Conservation (phyloP, 1,284 basidiomycete genomes). For the Inonotus hispidus region DNA sequence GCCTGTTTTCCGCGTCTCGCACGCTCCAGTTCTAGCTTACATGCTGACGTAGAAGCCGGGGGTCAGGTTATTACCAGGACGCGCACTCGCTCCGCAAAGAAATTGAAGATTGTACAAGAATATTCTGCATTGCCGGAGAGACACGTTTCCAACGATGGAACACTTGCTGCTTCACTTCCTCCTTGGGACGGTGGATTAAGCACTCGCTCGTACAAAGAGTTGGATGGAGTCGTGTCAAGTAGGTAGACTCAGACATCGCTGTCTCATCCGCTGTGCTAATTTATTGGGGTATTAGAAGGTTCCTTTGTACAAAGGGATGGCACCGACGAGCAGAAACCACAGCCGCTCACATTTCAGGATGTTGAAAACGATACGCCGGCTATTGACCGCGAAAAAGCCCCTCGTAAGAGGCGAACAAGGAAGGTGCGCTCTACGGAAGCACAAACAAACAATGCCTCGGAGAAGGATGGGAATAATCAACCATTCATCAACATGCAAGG, state of each 20-base stretch:
- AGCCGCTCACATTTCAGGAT: background rate
- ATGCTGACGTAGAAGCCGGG: background rate
- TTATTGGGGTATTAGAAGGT: background rate
- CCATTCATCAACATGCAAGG: background rate
- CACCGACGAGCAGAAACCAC: background rate
- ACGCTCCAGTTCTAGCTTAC: background rate
- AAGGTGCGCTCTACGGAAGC: background rate
- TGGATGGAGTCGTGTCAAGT: background rate
- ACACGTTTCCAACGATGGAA: constrained; percentile 37
- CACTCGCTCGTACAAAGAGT: background rate
- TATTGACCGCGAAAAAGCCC: background rate
- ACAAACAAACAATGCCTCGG: background rate
- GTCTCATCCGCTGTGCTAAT: background rate
- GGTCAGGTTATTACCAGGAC: background rate
- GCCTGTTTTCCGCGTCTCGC: background rate
- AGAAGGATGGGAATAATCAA: background rate
- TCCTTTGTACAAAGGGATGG: background rate
- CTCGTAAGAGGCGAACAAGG: background rate
- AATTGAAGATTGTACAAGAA: constrained; percentile 42
- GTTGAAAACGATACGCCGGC: background rate
- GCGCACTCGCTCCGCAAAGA: background rate
- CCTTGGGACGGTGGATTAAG: constrained; percentile 16
- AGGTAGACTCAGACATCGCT: background rate
- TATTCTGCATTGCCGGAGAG: constrained; percentile 50
- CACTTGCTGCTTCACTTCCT: constrained; percentile 15